A percentile compares a stretch with the other conserved stretches of the same genome.
These are phyloP conservation scores for Phytophthora podocarpi DNA, from an alignment of 352 stramenopile species.

Conservation along the genomic window DNA sequence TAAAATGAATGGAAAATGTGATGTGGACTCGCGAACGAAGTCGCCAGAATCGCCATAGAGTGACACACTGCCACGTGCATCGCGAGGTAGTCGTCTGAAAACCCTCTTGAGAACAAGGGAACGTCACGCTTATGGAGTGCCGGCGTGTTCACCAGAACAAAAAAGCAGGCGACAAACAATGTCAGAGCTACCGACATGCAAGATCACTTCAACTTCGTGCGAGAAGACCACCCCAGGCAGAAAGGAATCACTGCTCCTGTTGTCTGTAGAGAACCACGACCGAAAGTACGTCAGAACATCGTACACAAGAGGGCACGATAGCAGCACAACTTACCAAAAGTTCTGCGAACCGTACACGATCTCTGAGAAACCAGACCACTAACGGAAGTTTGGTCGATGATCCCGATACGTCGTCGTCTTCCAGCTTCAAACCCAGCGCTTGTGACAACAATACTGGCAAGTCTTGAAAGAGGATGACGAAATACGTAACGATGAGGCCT, in stretches of 20 bases:
- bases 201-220: constrained; percentile 34
- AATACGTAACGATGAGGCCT: constrained; percentile 47
- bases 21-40: constrained; percentile 48
- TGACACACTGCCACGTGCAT: constrained; percentile 57
- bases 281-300: not conserved
- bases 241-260: constrained; percentile 45
- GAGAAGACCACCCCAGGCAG: constrained; percentile 39
- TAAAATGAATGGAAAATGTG: constrained; percentile 66
- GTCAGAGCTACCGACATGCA: constrained; percentile 29
- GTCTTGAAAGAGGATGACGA: constrained; percentile 51
- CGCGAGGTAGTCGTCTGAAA: constrained; percentile 47
- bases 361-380: constrained; percentile 31
- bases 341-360: constrained; percentile 45
- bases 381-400: constrained; percentile 14
- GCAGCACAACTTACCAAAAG: constrained; percentile 36
- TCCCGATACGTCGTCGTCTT: constrained; percentile 14
- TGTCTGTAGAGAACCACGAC: constrained; percentile 22
- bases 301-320: not conserved
- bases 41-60: constrained; percentile 52
- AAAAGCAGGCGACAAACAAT: constrained; percentile 35
- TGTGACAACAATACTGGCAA: constrained; percentile 44
- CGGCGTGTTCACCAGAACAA: constrained; percentile 35
- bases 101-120: constrained; percentile 30
- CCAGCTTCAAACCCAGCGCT: constrained; percentile 42
- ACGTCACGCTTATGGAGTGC: constrained; percentile 34